Evolutionary conservation across 768 basidiomycete genomes (phyloP).

Genomic region (Lactarius sp.): DNA sequence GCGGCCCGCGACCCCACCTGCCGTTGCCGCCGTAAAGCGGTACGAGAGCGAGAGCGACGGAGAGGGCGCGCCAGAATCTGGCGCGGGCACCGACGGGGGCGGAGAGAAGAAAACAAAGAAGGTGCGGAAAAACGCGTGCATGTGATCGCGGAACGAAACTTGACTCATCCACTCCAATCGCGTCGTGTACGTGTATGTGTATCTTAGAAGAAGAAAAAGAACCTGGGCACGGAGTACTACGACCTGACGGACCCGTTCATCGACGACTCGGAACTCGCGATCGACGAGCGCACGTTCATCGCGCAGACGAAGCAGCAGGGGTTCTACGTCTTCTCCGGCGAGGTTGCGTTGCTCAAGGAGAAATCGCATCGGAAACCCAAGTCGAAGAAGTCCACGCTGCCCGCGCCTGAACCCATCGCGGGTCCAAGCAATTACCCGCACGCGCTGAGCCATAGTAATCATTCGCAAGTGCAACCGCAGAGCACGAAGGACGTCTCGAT

Average conservation of each 20-base stretch:
- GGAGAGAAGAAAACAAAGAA: slow-evolving; percentile 39
- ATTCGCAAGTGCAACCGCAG: slow-evolving; percentile 28
- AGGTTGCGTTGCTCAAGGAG: slow-evolving; percentile 82
- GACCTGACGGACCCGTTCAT: slow-evolving; percentile 92
- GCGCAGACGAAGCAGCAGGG: slow-evolving; percentile 90
- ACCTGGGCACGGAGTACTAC: slow-evolving; percentile 69
- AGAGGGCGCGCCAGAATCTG: slow-evolving; percentile 31
- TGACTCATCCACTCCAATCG: no score
- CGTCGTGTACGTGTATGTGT: neutral
- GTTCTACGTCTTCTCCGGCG: slow-evolving; percentile 87
- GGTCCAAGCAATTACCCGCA: slow-evolving; percentile 24
- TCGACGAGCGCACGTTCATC: slow-evolving; percentile 88
- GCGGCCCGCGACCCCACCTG: slow-evolving; percentile 50
- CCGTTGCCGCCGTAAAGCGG: slow-evolving; percentile 30
- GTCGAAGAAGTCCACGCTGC: slow-evolving; percentile 23
- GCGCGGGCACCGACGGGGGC: slow-evolving; percentile 29
- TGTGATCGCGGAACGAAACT: neutral
- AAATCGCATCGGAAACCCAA: slow-evolving; percentile 35
- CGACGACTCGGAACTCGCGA: slow-evolving; percentile 89
- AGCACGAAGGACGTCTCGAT: slow-evolving; percentile 51
- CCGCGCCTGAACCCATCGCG: slow-evolving; percentile 22
- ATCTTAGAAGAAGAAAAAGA: slow-evolving; percentile 38
- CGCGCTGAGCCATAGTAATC: slow-evolving; percentile 3
- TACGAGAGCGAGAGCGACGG: slow-evolving; percentile 52
- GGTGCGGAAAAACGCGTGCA: slow-evolving; percentile 19